These are phyloP conservation scores for Zoysia pacifica DNA, from an alignment of 176 grass and related monocot species.

Conservation along the genomic window DNA sequence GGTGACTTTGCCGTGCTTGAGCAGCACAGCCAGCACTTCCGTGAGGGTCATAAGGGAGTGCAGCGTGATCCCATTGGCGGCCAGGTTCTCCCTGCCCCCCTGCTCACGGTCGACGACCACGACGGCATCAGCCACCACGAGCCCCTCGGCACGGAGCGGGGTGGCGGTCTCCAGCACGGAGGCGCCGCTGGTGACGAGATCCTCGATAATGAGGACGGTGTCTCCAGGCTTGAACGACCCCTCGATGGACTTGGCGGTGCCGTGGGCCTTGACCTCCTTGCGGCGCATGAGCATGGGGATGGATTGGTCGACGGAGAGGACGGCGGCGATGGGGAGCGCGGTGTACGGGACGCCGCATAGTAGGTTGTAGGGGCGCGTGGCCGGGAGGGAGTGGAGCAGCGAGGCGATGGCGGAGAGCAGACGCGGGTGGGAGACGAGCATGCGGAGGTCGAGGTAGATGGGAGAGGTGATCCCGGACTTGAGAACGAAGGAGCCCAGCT, in stretches of 20 bases:
- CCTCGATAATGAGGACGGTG: constrained; percentile 81
- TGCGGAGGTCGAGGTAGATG: constrained; percentile 97
- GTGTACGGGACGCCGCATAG: constrained; percentile 95
- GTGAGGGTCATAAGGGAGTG: constrained; percentile 77
- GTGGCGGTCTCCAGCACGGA: constrained; percentile 83
- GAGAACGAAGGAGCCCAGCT: constrained; percentile 86
- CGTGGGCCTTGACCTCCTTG: constrained; percentile 89
- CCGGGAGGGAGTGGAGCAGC: constrained; percentile 58
- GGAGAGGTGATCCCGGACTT: constrained; percentile 95
- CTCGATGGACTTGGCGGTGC: constrained; percentile 90
- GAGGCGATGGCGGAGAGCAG: constrained; percentile 67
- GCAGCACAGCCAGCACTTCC: constrained; percentile 72
- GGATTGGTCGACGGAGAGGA: constrained; percentile 59
- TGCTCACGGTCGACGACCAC: constrained; percentile 93
- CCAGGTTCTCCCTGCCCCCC: constrained; percentile 81
- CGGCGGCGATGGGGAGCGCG: constrained; percentile 84
- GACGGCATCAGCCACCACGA: constrained; percentile 60
- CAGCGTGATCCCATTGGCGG: constrained; percentile 64
- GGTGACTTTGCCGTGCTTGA: constrained; percentile 56
- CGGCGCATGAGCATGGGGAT: constrained; percentile 97
- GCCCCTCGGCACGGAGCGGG: constrained; percentile 64
- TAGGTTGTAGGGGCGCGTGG: constrained; percentile 62
- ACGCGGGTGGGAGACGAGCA: constrained; percentile 82
- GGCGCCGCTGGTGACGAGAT: constrained; percentile 87
- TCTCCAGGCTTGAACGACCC: constrained; percentile 56